Evolutionary conservation across 257 asterid species (phyloP), one percentile per base, ranked within the genome.

Genomic region (Primulina huaijiensis): DNA sequence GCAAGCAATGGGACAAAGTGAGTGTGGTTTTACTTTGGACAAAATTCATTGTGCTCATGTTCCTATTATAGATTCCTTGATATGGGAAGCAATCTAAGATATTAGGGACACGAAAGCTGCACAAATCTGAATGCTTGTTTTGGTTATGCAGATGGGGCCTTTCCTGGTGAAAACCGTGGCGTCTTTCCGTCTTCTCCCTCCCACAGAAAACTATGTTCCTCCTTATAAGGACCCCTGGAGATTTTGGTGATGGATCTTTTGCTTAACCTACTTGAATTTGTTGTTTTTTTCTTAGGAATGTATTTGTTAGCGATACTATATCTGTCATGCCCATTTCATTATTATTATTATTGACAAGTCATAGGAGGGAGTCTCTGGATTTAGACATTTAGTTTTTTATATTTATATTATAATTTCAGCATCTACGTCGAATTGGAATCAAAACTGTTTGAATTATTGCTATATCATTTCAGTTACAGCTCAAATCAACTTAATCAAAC

Each of bases 201-300:
- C 97, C 16, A 89, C 95, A 20, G 96, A 94, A 70, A 85, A 78
- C 63, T 94, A 94, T 75, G 97, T 94, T 56, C 99, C 97, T 63
- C 99, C 99, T 5, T 89, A 71, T 80, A 87, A 88, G 85, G 98
- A 92, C 71, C 97, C 98, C 1, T 90, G 97, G 97, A 90, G 98
- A 80, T 90, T 92, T 84, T 90, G 97, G 97, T 90, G 93, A 86
- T 20, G 3, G 30, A 27, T 27, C 2, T 27, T 27, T 27, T 2
- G 30, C 30, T 37, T 64, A 29, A 14, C 65, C 35, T 50, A 25
- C 68, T 30, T 37, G 16, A 3, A 11, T 53, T 1, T 7, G 38
- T 52, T 16, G 7, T 9, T 1, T 19, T 19, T 12, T 58, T 52
- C 37, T 56, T 63, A 46, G 20, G 43, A 65, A 55, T 65, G 82